Percentiles rank a stretch among this genome's conserved stretches.
Evolutionary conservation across 805 yeast species (phyloP).

Genomic region (Saccharomyces paradoxus): DNA sequence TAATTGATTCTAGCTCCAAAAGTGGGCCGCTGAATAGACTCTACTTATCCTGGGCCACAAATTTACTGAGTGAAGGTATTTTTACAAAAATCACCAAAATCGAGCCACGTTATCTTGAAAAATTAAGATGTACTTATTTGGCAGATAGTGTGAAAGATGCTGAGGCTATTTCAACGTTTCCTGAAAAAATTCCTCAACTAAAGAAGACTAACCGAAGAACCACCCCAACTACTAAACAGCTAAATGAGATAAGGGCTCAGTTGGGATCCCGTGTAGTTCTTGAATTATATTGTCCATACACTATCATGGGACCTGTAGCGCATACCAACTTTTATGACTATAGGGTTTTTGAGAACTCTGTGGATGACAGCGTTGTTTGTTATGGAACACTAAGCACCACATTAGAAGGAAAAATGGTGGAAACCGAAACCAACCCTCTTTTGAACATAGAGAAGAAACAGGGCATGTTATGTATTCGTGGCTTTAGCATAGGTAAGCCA

Average conservation of each 20-base stretch:
- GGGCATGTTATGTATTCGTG: slow-evolving; percentile 52
- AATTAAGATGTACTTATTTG: slow-evolving; percentile 38
- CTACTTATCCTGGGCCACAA: slow-evolving; percentile 32
- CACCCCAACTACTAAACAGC: slow-evolving; percentile 15
- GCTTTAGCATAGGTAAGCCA: slow-evolving; percentile 57
- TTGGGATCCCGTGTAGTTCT: slow-evolving; percentile 44
- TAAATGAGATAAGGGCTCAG: slow-evolving; percentile 38
- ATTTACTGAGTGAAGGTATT: slow-evolving; percentile 43
- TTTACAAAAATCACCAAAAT: slow-evolving; percentile 32
- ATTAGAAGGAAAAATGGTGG: slow-evolving; percentile 48
- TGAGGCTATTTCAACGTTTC: slow-evolving; percentile 13
- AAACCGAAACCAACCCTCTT: slow-evolving; percentile 25
- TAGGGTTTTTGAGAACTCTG: slow-evolving; percentile 35
- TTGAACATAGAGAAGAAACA: slow-evolving; percentile 31
- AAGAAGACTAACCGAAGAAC: slow-evolving; percentile 10
- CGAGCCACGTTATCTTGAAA: slow-evolving; percentile 9
- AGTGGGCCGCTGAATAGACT: slow-evolving; percentile 15
- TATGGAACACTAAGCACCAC: slow-evolving; percentile 55
- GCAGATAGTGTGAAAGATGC: slow-evolving; percentile 22
- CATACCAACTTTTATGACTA: slow-evolving; percentile 56
- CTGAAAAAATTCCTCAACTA: slow-evolving; percentile 9
- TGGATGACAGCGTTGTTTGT: slow-evolving; percentile 30
- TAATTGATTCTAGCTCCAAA: background rate
- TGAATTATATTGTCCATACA: slow-evolving; percentile 37
- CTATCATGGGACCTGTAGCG: slow-evolving; percentile 49